Conservation (phyloP, 208 protist species). For the Lotmaria passim region DNA sequence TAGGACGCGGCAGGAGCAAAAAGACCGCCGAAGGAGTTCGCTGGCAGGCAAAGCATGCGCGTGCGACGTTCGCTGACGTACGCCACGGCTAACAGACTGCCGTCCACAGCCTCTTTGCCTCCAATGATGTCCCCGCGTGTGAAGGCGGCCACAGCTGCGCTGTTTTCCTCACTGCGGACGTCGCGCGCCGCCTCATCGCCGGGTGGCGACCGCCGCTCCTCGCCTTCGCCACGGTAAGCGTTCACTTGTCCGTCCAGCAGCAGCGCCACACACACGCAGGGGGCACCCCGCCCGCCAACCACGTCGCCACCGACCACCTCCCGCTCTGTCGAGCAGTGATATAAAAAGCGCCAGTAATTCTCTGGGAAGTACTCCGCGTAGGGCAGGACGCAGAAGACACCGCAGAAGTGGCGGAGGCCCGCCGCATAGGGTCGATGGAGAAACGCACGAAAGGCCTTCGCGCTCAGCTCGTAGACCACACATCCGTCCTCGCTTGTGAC, state of each 20-base stretch:
- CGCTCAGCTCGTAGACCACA: conserved; percentile 19
- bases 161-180: neutral
- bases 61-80: conserved; percentile 22
- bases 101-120: conserved; percentile 17
- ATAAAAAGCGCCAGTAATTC: conserved; percentile 23
- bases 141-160: conserved; percentile 14
- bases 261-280: conserved; percentile 1
- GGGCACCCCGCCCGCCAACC: conserved; percentile 5
- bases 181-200: neutral
- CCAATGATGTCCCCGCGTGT: conserved; percentile 17
- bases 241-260: conserved; percentile 18
- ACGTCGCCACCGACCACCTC: conserved; percentile 18
- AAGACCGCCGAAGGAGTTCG: conserved; percentile 11
- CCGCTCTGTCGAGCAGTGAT: conserved; percentile 21
- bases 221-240: conserved; percentile 2
- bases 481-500: conserved; percentile 16
- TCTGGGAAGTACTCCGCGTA: conserved; percentile 22
- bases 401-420: conserved; percentile 18
- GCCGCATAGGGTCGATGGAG: conserved; percentile 20
- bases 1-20: conserved; percentile 22
- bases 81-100: neutral
- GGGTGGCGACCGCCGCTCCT: too few relatives aligned
- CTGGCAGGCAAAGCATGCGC: conserved; percentile 17
- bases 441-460: conserved; percentile 1
- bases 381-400: conserved; percentile 18